Evolutionary conservation across 805 yeast genomes (phyloP).

Genomic region (Kuraishia cidri): DNA sequence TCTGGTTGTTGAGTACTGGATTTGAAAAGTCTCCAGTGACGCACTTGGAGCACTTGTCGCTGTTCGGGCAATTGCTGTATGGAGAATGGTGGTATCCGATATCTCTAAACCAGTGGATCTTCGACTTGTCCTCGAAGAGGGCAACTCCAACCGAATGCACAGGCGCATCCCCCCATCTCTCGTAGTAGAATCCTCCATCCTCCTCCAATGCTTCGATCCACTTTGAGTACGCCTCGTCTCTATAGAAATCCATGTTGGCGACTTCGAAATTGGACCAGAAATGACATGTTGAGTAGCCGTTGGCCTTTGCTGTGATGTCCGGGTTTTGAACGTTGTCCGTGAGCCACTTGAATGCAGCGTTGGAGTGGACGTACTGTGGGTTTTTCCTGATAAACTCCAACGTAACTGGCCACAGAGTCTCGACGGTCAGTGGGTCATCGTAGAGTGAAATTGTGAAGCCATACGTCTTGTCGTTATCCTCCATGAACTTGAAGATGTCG

Average conservation of each 20-base stretch:
- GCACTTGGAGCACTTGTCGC: constrained; percentile 33
- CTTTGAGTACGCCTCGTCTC: constrained; percentile 57
- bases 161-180: constrained; percentile 93
- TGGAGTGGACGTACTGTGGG: constrained; percentile 51
- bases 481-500: constrained; percentile 71
- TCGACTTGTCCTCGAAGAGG: constrained; percentile 59
- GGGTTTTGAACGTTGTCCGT: constrained; percentile 46
- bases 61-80: constrained; percentile 71
- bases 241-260: constrained; percentile 73
- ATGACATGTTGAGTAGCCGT: constrained; percentile 57
- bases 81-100: constrained; percentile 75
- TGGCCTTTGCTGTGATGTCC: constrained; percentile 23
- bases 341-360: constrained; percentile 51
- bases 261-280: constrained; percentile 89
- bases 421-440: constrained; percentile 61
- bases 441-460: constrained; percentile 68
- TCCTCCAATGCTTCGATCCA: constrained; percentile 63
- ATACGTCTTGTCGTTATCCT: constrained; percentile 57
- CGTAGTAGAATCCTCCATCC: constrained; percentile 82
- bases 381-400: constrained; percentile 46
- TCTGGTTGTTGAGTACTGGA: constrained; percentile 21
- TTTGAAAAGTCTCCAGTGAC: constrained; percentile 23
- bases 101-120: constrained; percentile 82
- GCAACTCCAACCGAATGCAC: constrained; percentile 74
- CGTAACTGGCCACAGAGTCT: constrained; percentile 65